Base-by-base conservation (phyloP, 164 flowering plant species). In the Kingdonia uniflora region DNA sequence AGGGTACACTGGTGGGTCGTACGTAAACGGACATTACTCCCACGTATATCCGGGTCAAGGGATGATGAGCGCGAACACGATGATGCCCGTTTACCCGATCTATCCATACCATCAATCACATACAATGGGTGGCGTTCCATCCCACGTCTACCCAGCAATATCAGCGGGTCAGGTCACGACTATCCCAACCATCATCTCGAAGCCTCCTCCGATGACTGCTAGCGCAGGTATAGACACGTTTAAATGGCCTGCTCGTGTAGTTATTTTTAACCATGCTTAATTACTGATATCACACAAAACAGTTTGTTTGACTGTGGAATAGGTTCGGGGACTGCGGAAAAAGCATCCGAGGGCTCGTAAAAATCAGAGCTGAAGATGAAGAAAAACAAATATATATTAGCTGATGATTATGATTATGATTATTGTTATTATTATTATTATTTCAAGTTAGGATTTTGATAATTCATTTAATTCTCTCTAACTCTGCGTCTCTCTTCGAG, bases 31-130 rank as follows among this genome's bases (percentile, higher is more conserved):
- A 56, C 77, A 76, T 21, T 80, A 13, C 73, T 55, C 80, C 0
- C 88, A 81, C 47, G 60, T 85, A 73, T 80, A 84, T 41, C 79
- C 81, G 14, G 76, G 77, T 21, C 86, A 79, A 43, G 68, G 78
- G 49, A 67, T 76, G 62, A 52, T 72, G 70, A 74, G 79, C 48
- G 75, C 64, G 15, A 78, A 69, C 58, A 54, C 84, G 55, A 51
- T 84, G 86, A 75, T 82, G 87, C 90, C 92, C 0, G 66, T 84
- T 59, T 89, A 89, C 72, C 95, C 97, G 5, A 53, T 63, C 1
- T 80, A 81, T 57, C 85, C 77, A 49, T 68, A 50, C 70, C 79
- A 61, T 43, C 91, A 77, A 45, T 68, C 80, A 12, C 95, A 84
- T 48, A 57, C 87, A 19, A 76, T 86, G 89, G 92, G 92, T 45